Evolutionary conservation across 2,329 filamentous ascomycete genomes (phyloP).

Genomic region (Ophiostoma ulmi): DNA sequence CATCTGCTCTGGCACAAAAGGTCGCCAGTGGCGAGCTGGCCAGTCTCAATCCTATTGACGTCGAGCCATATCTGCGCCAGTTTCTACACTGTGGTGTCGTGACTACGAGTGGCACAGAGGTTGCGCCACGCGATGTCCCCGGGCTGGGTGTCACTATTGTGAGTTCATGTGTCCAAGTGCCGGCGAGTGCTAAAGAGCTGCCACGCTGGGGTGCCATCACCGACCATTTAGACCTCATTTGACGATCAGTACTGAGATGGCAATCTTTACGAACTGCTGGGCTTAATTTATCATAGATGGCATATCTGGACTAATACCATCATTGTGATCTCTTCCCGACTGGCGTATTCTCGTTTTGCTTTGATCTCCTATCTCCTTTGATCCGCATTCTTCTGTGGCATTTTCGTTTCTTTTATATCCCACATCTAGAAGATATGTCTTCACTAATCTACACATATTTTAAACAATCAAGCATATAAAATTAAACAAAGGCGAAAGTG

Average conservation of each 20-base stretch:
- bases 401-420: not conserved
- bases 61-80: conserved; percentile 41
- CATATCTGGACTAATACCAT: not conserved
- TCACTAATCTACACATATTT: not conserved
- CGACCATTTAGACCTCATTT: conserved; percentile 29
- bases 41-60: conserved; percentile 36
- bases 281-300: not conserved
- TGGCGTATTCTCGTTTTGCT: not conserved
- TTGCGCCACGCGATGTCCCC: conserved; percentile 32
- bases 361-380: not conserved
- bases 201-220: conserved; percentile 36
- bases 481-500: not conserved
- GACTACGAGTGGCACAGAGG: conserved; percentile 31
- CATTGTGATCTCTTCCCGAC: not conserved
- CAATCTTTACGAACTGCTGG: not conserved
- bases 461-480: not conserved
- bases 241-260: not conserved
- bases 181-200: conserved; percentile 34
- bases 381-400: not conserved
- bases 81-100: conserved; percentile 37
- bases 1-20: conserved; percentile 44
- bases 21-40: conserved; percentile 37
- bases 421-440: not conserved
- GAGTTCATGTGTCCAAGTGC: conserved; percentile 37
- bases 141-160: conserved; percentile 37